Evolutionary conservation across 2,329 filamentous ascomycete genomes (phyloP), one percentile per base, ranked within the genome.

Genomic region (Trichoderma cornu-damae): DNA sequence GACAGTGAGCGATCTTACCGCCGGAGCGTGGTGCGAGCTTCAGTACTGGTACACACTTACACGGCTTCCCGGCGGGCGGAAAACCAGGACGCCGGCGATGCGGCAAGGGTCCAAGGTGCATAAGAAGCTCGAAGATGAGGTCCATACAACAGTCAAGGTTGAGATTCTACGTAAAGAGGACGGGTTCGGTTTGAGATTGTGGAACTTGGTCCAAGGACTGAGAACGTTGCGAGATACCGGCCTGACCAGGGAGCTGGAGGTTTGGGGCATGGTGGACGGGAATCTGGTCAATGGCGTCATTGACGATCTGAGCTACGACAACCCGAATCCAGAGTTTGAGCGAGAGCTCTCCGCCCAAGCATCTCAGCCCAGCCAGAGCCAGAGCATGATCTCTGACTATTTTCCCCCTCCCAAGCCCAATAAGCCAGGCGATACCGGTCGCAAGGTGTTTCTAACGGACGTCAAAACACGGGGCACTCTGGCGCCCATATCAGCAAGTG

Each of bases 21-120:
- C 90, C 1, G 92, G 92, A 2, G 87, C 92, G 6, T 99, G 94
- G 94, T 99, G 94, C 70, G 93, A 99, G 72, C 72, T 97, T 59
- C 92, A 97, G 70, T 95, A 96, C 66, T 91, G 85, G 78, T 96
- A 95, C 73, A 89, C 85, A 0, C 79, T 99, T 55, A 89, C 86
- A 3, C 85, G 83, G 55, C 83, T 83, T 3, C 81, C 80, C 0
- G 76, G 87, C 67, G 94, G 93, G 1, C 83, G 82, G 58, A 92
- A 88, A 68, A 87, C 82, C 54, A 79, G 79, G 32, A 97, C 92
- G 0, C 72, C 81, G 2, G 90, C 90, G 0, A 99, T 99, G 94
- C 87, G 85, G 68, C 80, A 84, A 53, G 94, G 94, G 0, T 86
- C 84, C 35, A 84, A 79, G 35, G 83, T 97, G 9, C 94, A 99